Percentiles rank a stretch among this genome's conserved stretches.
These are phyloP conservation scores for Yarrowia divulgata DNA, from an alignment of 805 yeast genomes.

Conservation along the genomic window DNA sequence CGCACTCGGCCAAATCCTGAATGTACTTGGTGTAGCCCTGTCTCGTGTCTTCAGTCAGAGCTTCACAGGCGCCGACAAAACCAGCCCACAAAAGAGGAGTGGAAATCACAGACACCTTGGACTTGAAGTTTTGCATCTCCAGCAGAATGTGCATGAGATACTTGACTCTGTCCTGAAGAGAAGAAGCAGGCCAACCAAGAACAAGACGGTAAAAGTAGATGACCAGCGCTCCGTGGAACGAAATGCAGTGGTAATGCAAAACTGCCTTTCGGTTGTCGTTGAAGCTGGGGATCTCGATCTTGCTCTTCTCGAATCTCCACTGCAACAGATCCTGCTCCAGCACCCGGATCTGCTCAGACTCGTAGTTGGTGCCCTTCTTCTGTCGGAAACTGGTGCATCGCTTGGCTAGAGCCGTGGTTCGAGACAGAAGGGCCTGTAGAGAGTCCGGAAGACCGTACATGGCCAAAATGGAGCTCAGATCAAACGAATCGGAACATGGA, in stretches of 20 bases:
- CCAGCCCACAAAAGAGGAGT: constrained; percentile 90
- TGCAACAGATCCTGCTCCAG: constrained; percentile 60
- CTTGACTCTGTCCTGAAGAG: constrained; percentile 67
- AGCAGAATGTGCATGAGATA: constrained; percentile 69
- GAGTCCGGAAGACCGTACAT: constrained; percentile 87
- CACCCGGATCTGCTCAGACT: constrained; percentile 48
- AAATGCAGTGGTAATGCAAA: constrained; percentile 77
- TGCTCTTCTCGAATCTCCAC: constrained; percentile 67
- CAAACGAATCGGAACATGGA: constrained; percentile 32
- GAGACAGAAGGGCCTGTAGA: constrained; percentile 72
- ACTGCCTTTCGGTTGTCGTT: constrained; percentile 60
- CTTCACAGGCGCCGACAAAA: constrained; percentile 84
- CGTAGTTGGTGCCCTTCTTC: constrained; percentile 45
- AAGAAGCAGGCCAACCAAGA: constrained; percentile 60
- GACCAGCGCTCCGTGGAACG: constrained; percentile 74
- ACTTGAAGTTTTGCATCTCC: constrained; percentile 64
- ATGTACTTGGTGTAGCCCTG: constrained; percentile 73
- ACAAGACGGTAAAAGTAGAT: constrained; percentile 76
- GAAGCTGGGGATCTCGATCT: constrained; percentile 43
- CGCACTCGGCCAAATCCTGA: constrained; percentile 57
- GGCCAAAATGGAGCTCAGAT: constrained; percentile 70
- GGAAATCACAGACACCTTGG: constrained; percentile 59
- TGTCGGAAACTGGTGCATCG: constrained; percentile 21
- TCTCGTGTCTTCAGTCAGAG: constrained; percentile 60
- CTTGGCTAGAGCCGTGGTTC: constrained; percentile 55